phyloP scores from a whole-genome alignment of 441 rosid species.

The Kokia cookei region DNA sequence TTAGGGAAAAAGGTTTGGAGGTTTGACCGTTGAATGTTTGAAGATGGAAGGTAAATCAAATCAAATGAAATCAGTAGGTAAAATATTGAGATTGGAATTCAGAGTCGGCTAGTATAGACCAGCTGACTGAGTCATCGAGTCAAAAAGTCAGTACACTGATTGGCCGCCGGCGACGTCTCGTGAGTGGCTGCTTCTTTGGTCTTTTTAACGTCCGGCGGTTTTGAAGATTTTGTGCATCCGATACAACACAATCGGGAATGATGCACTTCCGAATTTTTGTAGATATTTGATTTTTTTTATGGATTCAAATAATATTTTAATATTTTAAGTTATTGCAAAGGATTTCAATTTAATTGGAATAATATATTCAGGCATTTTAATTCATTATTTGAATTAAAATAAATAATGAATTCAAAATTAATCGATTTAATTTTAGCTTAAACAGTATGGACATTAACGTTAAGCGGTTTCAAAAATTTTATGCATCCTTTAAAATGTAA shows the following conservation, averaged over 20 bases:
- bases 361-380: too few relatives aligned
- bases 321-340: too few relatives aligned
- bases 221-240: neutral
- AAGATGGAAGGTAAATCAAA: neutral
- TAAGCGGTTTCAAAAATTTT: neutral
- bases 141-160: neutral
- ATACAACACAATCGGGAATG: too few relatives aligned
- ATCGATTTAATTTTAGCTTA: too few relatives aligned
- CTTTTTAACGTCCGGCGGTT: neutral
- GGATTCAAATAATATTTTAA: too few relatives aligned
- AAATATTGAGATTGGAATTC: neutral
- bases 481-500: neutral
- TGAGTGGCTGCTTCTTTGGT: neutral
- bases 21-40: slow-evolving; percentile 4
- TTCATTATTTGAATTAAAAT: too few relatives aligned
- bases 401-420: too few relatives aligned
- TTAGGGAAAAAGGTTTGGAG: neutral
- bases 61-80: neutral
- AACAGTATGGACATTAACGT: too few relatives aligned
- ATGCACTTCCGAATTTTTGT: too few relatives aligned
- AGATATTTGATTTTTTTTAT: too few relatives aligned
- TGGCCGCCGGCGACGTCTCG: neutral
- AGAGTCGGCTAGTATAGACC: neutral
- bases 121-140: neutral
- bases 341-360: too few relatives aligned